Conservation (phyloP, 1,139 yeast species). For the Insectozyma bohioensis region DNA sequence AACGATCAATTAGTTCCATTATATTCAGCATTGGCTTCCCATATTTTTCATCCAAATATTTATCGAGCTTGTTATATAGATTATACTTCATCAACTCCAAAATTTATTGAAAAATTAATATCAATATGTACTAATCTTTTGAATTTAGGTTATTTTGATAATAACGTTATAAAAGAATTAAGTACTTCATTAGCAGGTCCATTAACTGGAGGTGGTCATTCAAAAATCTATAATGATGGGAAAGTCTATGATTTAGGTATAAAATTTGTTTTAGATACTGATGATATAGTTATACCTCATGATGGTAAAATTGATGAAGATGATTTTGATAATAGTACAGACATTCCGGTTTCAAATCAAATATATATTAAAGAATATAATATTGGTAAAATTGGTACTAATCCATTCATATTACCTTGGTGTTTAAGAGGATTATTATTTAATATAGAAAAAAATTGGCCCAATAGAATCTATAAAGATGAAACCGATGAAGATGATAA, state of each 20-base stretch:
- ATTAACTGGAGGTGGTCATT: conserved; percentile 92
- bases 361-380: conserved; percentile 61
- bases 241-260: conserved; percentile 82
- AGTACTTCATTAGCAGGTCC: conserved; percentile 86
- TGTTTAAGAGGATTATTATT: conserved; percentile 78
- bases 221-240: conserved; percentile 81
- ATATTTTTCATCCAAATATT: conserved; percentile 84
- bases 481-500: conserved; percentile 21
- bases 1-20: conserved; percentile 93
- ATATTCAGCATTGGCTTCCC: conserved; percentile 82
- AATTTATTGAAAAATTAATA: conserved; percentile 46
- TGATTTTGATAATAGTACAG: conserved; percentile 10
- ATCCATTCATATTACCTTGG: conserved; percentile 92
- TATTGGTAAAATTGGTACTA: conserved; percentile 60
- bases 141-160: conserved; percentile 69
- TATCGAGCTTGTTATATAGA: conserved; percentile 89
- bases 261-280: conserved; percentile 73
- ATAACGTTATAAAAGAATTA: conserved; percentile 76
- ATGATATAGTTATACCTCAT: conserved; percentile 49
- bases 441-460: conserved; percentile 61
- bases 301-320: conserved; percentile 17
- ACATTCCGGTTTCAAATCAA: conserved; percentile 42
- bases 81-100: conserved; percentile 51
- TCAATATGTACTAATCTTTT: conserved; percentile 51
- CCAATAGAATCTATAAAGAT: conserved; percentile 26